Evolutionary conservation across 352 stramenopile genomes (phyloP), one percentile per base, ranked within the genome.

Genomic region (Pythium sukuiense): DNA sequence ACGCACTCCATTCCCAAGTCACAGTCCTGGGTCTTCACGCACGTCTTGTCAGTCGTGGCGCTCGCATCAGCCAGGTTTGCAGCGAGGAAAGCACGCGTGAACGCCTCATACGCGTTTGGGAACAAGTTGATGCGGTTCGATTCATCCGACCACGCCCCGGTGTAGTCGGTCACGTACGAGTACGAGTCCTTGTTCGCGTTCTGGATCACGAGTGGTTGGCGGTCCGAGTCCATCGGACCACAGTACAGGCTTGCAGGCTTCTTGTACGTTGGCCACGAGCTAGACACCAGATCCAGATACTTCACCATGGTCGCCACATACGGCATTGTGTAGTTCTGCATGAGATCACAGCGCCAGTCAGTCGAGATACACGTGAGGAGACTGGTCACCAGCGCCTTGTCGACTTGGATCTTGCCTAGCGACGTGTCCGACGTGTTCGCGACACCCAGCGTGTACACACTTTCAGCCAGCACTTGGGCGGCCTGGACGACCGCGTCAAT

Each of bases 71-170:
- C 57, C 63, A 93, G 80, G 1, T 76, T 69, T 0, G 85, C 76
- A 11, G 85, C 85, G 9, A 95, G 68, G 62, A 92, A 93, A 0
- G 81, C 66, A 24, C 85, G 81, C 30, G 79, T 88, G 55, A 95
- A 95, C 13, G 78, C 74, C 64, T 95, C 85, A 67, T 93, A 93
- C 9, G 83, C 85, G 59, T 93, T 93, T 27, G 87, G 87, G 71
- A 93, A 93, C 18, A 95, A 61, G 12, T 77, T 76, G 8, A 92
- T 61, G 29, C 76, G 70, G 67, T 85, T 79, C 14, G 70, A 59
- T 24, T 83, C 70, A 20, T 93, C 78, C 35, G 76, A 83, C 78
- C 78, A 90, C 0, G 78, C 74, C 6, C 71, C 66, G 48, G 83
- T 88, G 60, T 76, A 86, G 7, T 85, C 66, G 27, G 80, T 81